Percentiles rank a stretch among this genome's conserved stretches.
phyloP scores from a whole-genome alignment of 2,329 filamentous ascomycete genomes.

The Corynespora cassiicola region DNA sequence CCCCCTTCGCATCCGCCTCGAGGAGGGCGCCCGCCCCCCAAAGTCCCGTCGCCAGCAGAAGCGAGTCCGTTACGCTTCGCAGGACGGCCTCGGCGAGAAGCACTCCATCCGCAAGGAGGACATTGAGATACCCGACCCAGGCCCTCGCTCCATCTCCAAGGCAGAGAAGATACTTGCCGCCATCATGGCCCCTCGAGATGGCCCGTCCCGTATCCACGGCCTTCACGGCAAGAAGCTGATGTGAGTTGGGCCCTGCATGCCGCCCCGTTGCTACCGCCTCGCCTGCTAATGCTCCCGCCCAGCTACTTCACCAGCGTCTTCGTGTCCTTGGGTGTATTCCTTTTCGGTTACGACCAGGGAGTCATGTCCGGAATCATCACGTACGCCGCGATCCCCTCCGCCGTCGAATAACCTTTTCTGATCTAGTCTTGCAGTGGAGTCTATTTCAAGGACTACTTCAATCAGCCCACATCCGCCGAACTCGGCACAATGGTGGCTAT shows the following conservation, averaged over 20 bases:
- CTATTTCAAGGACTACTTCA: conserved; percentile 91
- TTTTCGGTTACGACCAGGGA: conserved; percentile 90
- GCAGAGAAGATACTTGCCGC: conserved; percentile 74
- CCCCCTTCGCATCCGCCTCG: conserved; percentile 74
- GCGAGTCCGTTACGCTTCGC: conserved; percentile 72
- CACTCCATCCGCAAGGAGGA: conserved; percentile 67
- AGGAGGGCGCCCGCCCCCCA: conserved; percentile 67
- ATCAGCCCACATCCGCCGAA: conserved; percentile 83
- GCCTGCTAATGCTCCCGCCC: conserved; percentile 19
- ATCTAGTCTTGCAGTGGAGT: conserved; percentile 66
- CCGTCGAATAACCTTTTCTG: conserved; percentile 33
- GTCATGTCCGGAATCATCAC: conserved; percentile 83
- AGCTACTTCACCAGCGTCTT: conserved; percentile 96
- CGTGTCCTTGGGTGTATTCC: conserved; percentile 83
- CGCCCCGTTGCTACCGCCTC: conserved; percentile 30
- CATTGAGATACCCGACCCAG: conserved; percentile 78
- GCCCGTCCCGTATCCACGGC: conserved; percentile 78
- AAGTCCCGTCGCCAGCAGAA: conserved; percentile 58
- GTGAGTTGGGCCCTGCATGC: conserved; percentile 69
- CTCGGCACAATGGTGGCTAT: conserved; percentile 98
- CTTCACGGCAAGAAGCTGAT: conserved; percentile 94
- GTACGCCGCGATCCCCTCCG: conserved; percentile 54
- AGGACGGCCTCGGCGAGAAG: conserved; percentile 52
- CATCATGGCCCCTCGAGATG: conserved; percentile 84
- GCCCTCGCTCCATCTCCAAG: conserved; percentile 67